Conservation (phyloP, 176 grass and related monocot genomes). For the Avena sativa region DNA sequence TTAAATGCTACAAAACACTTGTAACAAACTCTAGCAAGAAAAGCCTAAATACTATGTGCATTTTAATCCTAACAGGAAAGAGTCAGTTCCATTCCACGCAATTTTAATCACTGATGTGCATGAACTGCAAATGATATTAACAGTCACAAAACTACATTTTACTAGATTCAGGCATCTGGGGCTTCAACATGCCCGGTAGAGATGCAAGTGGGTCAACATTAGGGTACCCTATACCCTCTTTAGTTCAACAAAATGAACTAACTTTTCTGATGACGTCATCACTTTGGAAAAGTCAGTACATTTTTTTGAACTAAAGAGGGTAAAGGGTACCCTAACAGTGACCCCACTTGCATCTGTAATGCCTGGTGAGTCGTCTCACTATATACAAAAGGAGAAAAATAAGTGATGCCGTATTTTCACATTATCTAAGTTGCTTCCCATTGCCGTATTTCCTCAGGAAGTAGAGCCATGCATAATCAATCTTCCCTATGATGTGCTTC, state of each 20-base stretch:
- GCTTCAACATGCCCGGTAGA: constrained; percentile 17
- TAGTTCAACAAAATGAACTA: too few species aligned
- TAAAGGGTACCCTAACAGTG: too few species aligned
- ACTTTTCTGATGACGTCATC: too few species aligned
- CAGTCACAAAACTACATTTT: not conserved
- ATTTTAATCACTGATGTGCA: constrained; percentile 21
- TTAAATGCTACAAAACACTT: constrained; percentile 33
- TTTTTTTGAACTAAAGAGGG: too few species aligned
- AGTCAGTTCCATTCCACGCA: not conserved
- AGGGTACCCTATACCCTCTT: too few species aligned
- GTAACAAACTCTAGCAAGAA: constrained; percentile 23
- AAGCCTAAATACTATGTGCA: not conserved
- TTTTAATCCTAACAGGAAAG: constrained; percentile 27
- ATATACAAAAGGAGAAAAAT: constrained; percentile 14
- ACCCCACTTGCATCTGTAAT: too few species aligned
- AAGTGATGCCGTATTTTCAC: not conserved
- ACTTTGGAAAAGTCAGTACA: too few species aligned
- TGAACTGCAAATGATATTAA: constrained; percentile 35
- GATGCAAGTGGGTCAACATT: too few species aligned
- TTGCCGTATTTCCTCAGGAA: constrained; percentile 24
- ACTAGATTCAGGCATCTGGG: constrained; percentile 15
- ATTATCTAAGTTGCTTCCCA: constrained; percentile 12
- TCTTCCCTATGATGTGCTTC: constrained; percentile 22
- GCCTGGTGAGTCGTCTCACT: not conserved
- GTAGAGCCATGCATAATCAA: constrained; percentile 8